Percentiles rank a stretch among this genome's conserved stretches.
Evolutionary conservation across 345 rosid genomes (phyloP).

Genomic region (Eucalyptus paniculata): DNA sequence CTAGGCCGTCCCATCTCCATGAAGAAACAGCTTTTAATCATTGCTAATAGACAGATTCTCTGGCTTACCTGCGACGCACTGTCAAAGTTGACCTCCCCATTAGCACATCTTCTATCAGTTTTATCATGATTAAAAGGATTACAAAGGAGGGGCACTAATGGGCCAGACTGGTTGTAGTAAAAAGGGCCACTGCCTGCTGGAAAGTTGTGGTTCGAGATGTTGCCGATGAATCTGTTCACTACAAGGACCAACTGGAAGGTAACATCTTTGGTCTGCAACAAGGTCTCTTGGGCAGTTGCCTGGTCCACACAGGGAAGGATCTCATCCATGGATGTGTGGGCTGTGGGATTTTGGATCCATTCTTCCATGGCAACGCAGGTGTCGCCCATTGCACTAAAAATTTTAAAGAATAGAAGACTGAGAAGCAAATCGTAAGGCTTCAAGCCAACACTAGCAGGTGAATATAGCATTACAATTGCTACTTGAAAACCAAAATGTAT

Average conservation of each 20-base stretch:
- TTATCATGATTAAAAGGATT: slow-evolving; percentile 24
- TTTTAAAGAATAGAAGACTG: not conserved
- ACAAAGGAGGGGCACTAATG: slow-evolving; percentile 46
- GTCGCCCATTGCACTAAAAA: slow-evolving; percentile 41
- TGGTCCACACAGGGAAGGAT: slow-evolving; percentile 60
- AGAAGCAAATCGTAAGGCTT: not conserved
- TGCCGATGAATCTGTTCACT: slow-evolving; percentile 25
- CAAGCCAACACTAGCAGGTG: not conserved
- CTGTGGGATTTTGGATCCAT: slow-evolving; percentile 69
- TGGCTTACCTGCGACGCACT: slow-evolving; percentile 47
- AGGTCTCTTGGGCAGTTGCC: slow-evolving; percentile 33
- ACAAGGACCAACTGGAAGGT: slow-evolving; percentile 19
- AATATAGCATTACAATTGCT: not conserved
- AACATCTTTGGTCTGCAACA: slow-evolving; percentile 23
- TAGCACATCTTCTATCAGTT: slow-evolving; percentile 23
- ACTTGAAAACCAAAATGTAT: not conserved
- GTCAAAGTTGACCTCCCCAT: slow-evolving; percentile 22
- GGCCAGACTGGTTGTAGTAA: slow-evolving; percentile 70
- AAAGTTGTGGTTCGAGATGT: slow-evolving; percentile 32
- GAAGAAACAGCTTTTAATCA: not conserved
- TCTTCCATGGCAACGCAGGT: slow-evolving; percentile 76
- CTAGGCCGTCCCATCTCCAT: not conserved
- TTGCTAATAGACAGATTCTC: not conserved
- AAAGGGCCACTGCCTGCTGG: slow-evolving; percentile 17
- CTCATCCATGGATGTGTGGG: slow-evolving; percentile 48